Conservation (phyloP, 1,284 basidiomycete genomes). For the Boletus sp. region DNA sequence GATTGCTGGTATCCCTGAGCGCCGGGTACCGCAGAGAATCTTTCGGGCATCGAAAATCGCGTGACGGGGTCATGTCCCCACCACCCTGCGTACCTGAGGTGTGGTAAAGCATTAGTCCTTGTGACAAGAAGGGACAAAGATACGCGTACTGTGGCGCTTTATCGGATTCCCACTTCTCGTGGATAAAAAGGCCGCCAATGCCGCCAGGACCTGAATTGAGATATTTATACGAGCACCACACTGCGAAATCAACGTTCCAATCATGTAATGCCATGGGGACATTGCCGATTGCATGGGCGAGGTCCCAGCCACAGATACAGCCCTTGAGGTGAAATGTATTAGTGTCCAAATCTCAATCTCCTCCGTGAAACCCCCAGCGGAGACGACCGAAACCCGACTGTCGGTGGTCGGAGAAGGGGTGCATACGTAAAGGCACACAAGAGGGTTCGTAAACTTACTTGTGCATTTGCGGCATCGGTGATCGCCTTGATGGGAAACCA, state of each 20-base stretch:
- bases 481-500: slow-evolving; percentile 85
- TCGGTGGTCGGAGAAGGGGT: slow-evolving; percentile 8
- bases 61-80: slow-evolving; percentile 91
- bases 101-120: slow-evolving; percentile 6
- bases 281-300: slow-evolving; percentile 95
- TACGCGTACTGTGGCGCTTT: slow-evolving; percentile 53
- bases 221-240: slow-evolving; percentile 99
- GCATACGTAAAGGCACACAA: slow-evolving; percentile 29
- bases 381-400: background rate
- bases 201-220: slow-evolving; percentile 94
- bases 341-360: slow-evolving; percentile 15
- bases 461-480: slow-evolving; percentile 77
- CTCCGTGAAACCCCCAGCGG: slow-evolving; percentile 4
- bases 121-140: slow-evolving; percentile 15
- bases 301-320: slow-evolving; percentile 91
- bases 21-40: slow-evolving; percentile 80
- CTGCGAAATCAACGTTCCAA: slow-evolving; percentile 95
- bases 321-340: slow-evolving; percentile 49
- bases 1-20: slow-evolving; percentile 96
- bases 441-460: slow-evolving; percentile 46
- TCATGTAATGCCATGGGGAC: slow-evolving; percentile 86
- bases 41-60: slow-evolving; percentile 87
- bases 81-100: slow-evolving; percentile 84
- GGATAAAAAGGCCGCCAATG: slow-evolving; percentile 90
- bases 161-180: slow-evolving; percentile 71